A percentile compares a stretch with the other conserved stretches of the same genome.
phyloP scores from a whole-genome alignment of 345 rosid species.

The Trapa bicornis region DNA sequence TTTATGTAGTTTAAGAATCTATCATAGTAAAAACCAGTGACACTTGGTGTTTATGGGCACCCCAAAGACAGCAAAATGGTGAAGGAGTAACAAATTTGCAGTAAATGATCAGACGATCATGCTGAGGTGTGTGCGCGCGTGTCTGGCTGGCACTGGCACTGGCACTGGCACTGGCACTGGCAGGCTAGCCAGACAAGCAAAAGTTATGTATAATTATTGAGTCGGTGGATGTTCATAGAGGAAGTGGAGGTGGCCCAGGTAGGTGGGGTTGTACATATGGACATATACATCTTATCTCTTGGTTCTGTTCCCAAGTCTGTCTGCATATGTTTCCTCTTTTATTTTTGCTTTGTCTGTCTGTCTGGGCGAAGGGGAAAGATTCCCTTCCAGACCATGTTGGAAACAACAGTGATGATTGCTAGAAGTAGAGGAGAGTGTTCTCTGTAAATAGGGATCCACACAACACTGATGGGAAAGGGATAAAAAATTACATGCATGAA shows the following conservation, averaged over 20 bases:
- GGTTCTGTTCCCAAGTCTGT: neutral
- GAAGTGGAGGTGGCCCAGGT: neutral
- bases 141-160: too few species aligned
- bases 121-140: too few species aligned
- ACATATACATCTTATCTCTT: slow-evolving; percentile 8
- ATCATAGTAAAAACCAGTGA: too few species aligned
- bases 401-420: slow-evolving; percentile 4
- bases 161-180: too few species aligned
- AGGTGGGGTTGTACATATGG: neutral
- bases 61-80: too few species aligned
- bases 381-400: slow-evolving; percentile 28
- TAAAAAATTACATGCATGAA: too few species aligned
- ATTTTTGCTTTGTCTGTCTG: neutral
- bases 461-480: neutral
- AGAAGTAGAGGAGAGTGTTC: too few species aligned
- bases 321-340: neutral
- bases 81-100: too few species aligned
- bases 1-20: too few species aligned
- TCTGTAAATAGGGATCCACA: slow-evolving; percentile 7
- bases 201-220: slow-evolving; percentile 9
- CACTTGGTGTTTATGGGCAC: too few species aligned
- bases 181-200: too few species aligned
- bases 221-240: slow-evolving; percentile 5
- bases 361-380: slow-evolving; percentile 6
- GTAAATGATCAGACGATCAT: too few species aligned